These are phyloP conservation scores for Claviceps pazoutovae DNA, from an alignment of 2,329 filamentous ascomycete genomes.

Conservation along the genomic window DNA sequence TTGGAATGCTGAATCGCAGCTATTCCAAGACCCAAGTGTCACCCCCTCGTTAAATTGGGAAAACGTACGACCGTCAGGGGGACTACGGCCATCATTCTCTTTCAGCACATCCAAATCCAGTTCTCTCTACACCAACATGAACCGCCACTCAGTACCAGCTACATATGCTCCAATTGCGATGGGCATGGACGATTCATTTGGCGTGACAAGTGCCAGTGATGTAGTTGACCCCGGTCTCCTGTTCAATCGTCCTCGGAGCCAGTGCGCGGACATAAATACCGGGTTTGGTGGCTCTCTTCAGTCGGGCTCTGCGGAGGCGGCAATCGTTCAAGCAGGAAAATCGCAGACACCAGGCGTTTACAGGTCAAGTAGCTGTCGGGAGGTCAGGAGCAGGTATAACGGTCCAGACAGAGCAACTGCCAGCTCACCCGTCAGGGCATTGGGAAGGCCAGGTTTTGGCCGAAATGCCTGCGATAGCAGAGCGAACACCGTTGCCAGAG, in stretches of 20 bases:
- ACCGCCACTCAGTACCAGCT: conserved; percentile 21
- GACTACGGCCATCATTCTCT: conserved; percentile 34
- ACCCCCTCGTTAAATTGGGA: conserved; percentile 22
- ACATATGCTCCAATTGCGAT: conserved; percentile 25
- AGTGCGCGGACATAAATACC: conserved; percentile 26
- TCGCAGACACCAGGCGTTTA: conserved; percentile 19
- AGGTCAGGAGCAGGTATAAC: conserved; percentile 25
- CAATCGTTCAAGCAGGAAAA: conserved; percentile 14
- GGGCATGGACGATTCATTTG: conserved; percentile 34
- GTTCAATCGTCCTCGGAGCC: conserved; percentile 36
- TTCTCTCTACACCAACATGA: conserved; percentile 9
- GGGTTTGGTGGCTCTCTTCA: conserved; percentile 19
- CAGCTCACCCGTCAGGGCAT: conserved; percentile 38
- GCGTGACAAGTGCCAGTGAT: conserved; percentile 28
- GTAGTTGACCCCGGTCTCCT: conserved; percentile 48
- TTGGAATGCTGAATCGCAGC: conserved; percentile 41
- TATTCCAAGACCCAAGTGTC: conserved; percentile 35
- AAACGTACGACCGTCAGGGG: conserved; percentile 22
- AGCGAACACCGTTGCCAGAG: conserved; percentile 27
- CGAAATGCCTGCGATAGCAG: conserved; percentile 42
- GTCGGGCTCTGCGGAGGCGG: conserved; percentile 15
- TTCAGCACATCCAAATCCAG: conserved; percentile 31
- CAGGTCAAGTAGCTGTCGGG: conserved; percentile 31
- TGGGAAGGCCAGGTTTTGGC: conserved; percentile 33
- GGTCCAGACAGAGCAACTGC: conserved; percentile 26